Conservation (phyloP, 2,329 filamentous ascomycete species). For the Sporothrix dimorphospora region DNA sequence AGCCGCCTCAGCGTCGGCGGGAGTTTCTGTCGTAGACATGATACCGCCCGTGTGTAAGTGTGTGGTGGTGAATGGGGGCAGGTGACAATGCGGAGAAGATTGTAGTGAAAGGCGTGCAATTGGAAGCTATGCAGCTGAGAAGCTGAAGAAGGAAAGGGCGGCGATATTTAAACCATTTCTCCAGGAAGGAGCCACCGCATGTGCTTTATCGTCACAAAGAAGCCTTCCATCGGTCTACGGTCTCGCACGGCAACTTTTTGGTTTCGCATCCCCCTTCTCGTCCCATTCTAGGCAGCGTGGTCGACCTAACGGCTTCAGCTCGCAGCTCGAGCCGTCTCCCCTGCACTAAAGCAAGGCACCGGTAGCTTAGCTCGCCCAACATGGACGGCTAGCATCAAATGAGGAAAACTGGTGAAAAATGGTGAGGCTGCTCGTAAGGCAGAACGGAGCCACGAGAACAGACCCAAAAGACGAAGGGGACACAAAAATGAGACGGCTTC, state of each 20-base stretch:
- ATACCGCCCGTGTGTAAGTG: not conserved
- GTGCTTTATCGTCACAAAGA: too few species aligned
- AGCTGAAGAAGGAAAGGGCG: not conserved
- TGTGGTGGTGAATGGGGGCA: not conserved
- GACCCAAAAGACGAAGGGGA: not conserved
- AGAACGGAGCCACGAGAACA: not conserved
- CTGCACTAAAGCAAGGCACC: slow-evolving; percentile 5
- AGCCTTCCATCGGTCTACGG: too few species aligned
- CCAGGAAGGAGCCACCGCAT: not conserved
- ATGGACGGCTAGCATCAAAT: not conserved
- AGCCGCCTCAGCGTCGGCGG: not conserved
- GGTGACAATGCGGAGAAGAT: not conserved
- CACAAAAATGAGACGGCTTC: not conserved
- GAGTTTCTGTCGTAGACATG: not conserved
- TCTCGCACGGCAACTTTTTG: too few species aligned
- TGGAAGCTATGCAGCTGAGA: not conserved
- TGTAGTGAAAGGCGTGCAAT: not conserved
- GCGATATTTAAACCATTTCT: not conserved
- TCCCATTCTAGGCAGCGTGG: slow-evolving; percentile 7
- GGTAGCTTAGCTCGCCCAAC: not conserved
- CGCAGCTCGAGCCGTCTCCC: not conserved
- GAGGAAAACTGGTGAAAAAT: not conserved
- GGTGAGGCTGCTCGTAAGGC: slow-evolving; percentile 3
- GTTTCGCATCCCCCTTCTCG: not conserved
- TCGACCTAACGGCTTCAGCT: not conserved